Percentiles rank a stretch among this genome's conserved stretches.
Conservation (phyloP, 371 early-diverging fungal species). For the Mucor velutinosus region DNA sequence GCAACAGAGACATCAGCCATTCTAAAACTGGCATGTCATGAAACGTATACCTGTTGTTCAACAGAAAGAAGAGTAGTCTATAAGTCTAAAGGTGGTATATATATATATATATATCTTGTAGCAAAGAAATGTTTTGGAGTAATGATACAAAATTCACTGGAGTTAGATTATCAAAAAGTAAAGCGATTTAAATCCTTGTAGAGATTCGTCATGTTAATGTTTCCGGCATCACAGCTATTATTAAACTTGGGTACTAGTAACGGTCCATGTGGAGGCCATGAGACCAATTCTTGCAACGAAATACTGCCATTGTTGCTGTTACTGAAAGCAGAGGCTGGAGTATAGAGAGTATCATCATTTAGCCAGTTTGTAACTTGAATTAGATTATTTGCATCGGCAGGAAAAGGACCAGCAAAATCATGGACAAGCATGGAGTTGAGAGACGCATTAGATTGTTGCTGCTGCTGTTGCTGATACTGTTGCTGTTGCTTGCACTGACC, state of each 20-base stretch:
- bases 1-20: background rate
- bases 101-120: background rate
- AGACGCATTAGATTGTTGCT: background rate
- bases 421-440: background rate
- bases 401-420: background rate
- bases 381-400: background rate
- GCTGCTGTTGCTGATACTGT: too few species aligned
- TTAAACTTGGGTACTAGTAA: background rate
- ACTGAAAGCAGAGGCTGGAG: background rate
- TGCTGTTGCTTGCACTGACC: background rate
- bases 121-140: background rate
- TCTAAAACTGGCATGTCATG: background rate
- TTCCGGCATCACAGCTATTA: background rate
- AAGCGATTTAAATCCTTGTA: background rate
- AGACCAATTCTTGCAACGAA: slow-evolving; percentile 1
- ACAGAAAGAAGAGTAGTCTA: background rate
- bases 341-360: background rate
- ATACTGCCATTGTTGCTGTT: background rate
- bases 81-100: background rate
- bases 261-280: background rate
- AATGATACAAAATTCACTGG: background rate
- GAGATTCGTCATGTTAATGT: background rate
- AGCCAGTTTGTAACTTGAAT: background rate
- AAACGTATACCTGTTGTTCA: background rate
- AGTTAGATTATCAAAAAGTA: background rate